phyloP scores from a whole-genome alignment of 108 stramenopile species.

The Aureococcus anophagefferens region DNA sequence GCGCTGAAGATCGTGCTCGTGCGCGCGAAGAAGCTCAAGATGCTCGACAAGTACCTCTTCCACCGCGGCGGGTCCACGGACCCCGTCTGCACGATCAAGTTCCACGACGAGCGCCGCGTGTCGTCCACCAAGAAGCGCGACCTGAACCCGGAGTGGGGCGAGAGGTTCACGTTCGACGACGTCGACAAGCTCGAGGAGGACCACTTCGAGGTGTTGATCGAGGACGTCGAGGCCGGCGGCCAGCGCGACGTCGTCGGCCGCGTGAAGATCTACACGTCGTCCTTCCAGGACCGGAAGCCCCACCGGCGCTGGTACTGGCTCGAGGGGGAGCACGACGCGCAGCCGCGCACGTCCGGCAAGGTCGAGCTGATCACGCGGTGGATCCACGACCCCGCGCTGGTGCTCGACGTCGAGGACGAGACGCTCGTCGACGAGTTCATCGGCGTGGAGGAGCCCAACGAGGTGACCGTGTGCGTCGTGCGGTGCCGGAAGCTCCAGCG shows the following conservation, averaged over 20 bases:
- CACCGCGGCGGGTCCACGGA: not conserved
- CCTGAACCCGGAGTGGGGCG: slow-evolving; percentile 3
- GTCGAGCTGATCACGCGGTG: not conserved
- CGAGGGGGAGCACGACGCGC: no score
- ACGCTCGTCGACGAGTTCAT: no score
- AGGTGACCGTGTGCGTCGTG: no score
- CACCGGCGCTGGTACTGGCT: no score
- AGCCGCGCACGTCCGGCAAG: no score
- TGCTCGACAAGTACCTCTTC: not conserved
- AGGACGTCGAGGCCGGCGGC: slow-evolving; percentile 5
- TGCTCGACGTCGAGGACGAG: not conserved
- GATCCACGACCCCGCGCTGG: slow-evolving; percentile 2
- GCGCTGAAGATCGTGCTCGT: not conserved
- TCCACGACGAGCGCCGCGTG: not conserved
- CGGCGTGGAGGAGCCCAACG: no score
- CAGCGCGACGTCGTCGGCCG: slow-evolving; percentile 2
- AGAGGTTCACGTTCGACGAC: slow-evolving; percentile 3
- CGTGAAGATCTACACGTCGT: not conserved
- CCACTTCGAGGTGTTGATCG: not conserved
- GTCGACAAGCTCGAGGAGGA: not conserved
- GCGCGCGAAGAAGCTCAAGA: slow-evolving; percentile 10
- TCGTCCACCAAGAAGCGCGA: not conserved
- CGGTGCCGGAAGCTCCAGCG: no score
- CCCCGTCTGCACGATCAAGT: not conserved
- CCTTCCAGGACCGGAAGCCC: slow-evolving; percentile 2